Conservation (phyloP, 495 filamentous ascomycete species). For the Aspergillus hancockii region DNA sequence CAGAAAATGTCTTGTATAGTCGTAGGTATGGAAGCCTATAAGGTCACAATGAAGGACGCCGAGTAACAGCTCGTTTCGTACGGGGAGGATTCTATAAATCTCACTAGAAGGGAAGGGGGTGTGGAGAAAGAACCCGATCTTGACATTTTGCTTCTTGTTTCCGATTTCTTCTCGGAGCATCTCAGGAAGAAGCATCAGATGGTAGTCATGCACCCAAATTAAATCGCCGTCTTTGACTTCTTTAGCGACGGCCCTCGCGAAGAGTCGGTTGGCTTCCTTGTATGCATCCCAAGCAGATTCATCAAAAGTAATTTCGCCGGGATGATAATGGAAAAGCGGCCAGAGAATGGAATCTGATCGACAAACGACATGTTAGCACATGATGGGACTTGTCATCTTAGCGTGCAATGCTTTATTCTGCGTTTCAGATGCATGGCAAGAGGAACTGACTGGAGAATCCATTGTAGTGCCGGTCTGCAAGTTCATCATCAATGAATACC, state of each 20-base stretch:
- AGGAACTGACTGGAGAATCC: constrained; percentile 75
- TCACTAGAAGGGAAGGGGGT: constrained; percentile 97
- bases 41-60: constrained; percentile 90
- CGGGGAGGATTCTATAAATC: constrained; percentile 92
- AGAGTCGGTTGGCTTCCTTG: constrained; percentile 82
- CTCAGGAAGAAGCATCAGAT: constrained; percentile 91
- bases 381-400: background rate
- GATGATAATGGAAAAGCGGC: constrained; percentile 98
- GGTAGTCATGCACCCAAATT: constrained; percentile 98
- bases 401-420: background rate
- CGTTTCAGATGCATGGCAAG: background rate
- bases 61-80: constrained; percentile 80
- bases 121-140: constrained; percentile 96
- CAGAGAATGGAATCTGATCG: constrained; percentile 87
- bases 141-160: constrained; percentile 75
- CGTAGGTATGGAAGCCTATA: constrained; percentile 95
- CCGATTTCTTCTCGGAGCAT: constrained; percentile 89
- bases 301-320: constrained; percentile 95
- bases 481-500: constrained; percentile 75
- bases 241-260: constrained; percentile 77
- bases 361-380: constrained; percentile 18
- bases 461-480: constrained; percentile 82
- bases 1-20: constrained; percentile 93
- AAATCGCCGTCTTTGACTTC: constrained; percentile 88
- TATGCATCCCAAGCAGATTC: constrained; percentile 93